These are phyloP conservation scores for Atkinsonella hypoxylon DNA, from an alignment of 2,329 filamentous ascomycete species.

Conservation along the genomic window DNA sequence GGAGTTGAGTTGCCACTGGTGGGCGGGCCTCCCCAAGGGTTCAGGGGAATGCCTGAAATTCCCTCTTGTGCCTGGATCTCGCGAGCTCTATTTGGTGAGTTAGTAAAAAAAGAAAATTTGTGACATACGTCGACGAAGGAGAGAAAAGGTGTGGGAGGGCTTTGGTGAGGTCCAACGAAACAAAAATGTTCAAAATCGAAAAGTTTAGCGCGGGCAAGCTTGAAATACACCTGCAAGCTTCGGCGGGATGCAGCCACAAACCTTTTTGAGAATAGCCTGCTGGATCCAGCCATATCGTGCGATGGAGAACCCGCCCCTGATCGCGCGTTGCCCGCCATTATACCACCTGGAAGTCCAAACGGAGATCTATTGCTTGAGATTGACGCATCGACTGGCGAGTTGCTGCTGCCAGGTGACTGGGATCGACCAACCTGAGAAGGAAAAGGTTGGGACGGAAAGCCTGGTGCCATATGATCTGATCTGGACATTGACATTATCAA, in stretches of 20 bases:
- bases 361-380: conserved; percentile 55
- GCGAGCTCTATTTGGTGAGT: conserved; percentile 54
- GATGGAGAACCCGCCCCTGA: conserved; percentile 93
- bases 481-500: conserved; percentile 88
- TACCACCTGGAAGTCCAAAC: conserved; percentile 54
- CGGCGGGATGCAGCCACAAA: conserved; percentile 32
- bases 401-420: conserved; percentile 66
- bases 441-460: conserved; percentile 61
- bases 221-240: not conserved
- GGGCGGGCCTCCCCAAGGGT: conserved; percentile 88
- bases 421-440: conserved; percentile 55
- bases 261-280: conserved; percentile 84
- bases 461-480: conserved; percentile 77
- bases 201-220: not conserved
- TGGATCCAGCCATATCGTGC: conserved; percentile 65
- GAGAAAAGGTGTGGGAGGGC: not conserved
- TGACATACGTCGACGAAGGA: not conserved
- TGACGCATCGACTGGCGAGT: conserved; percentile 66
- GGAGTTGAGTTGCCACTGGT: conserved; percentile 95
- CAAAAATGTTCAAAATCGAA: conserved; percentile 2
- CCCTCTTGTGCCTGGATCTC: conserved; percentile 98
- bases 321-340: conserved; percentile 52
- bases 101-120: not conserved
- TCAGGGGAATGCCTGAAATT: conserved; percentile 52
- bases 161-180: not conserved